Evolutionary conservation across 2,329 filamentous ascomycete genomes (phyloP).

Genomic region (Pseudogymnoascus sp.): DNA sequence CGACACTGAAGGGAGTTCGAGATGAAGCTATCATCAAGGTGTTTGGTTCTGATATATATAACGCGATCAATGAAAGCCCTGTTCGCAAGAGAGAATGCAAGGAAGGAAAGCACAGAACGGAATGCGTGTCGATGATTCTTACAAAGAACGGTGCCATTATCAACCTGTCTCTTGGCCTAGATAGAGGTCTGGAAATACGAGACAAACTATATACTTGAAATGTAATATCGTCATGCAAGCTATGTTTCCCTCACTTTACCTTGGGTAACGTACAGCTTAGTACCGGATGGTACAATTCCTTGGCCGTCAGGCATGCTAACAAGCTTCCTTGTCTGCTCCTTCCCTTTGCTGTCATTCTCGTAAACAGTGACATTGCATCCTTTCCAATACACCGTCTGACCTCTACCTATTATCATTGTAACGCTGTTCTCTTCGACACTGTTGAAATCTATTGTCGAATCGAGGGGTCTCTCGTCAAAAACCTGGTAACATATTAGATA

Average conservation of each 20-base stretch:
- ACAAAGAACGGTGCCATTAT: not conserved
- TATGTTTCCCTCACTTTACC: slow-evolving; percentile 12
- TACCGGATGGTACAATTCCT: too few relatives aligned
- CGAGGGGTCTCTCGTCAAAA: too few relatives aligned
- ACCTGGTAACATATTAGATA: too few relatives aligned
- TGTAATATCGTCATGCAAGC: slow-evolving; percentile 2
- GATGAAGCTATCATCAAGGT: too few relatives aligned
- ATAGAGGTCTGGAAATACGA: not conserved
- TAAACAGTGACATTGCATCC: slow-evolving; percentile 10
- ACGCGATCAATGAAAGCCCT: not conserved
- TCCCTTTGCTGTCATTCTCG: slow-evolving; percentile 15
- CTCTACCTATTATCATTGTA: slow-evolving; percentile 6
- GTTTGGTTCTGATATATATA: too few relatives aligned
- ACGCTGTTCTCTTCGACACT: too few relatives aligned
- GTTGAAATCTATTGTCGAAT: too few relatives aligned
- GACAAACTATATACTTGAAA: not conserved
- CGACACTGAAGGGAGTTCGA: too few relatives aligned
- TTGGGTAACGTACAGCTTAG: not conserved
- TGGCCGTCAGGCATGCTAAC: too few relatives aligned
- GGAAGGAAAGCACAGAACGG: slow-evolving; percentile 5
- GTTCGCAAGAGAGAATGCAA: slow-evolving; percentile 8
- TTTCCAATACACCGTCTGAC: slow-evolving; percentile 15
- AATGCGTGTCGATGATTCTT: slow-evolving; percentile 13
- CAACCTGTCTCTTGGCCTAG: not conserved
- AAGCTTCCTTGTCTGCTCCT: not conserved